Evolutionary conservation across 2,329 filamentous ascomycete species (phyloP).

Genomic region (Simplicillium aogashimaense): DNA sequence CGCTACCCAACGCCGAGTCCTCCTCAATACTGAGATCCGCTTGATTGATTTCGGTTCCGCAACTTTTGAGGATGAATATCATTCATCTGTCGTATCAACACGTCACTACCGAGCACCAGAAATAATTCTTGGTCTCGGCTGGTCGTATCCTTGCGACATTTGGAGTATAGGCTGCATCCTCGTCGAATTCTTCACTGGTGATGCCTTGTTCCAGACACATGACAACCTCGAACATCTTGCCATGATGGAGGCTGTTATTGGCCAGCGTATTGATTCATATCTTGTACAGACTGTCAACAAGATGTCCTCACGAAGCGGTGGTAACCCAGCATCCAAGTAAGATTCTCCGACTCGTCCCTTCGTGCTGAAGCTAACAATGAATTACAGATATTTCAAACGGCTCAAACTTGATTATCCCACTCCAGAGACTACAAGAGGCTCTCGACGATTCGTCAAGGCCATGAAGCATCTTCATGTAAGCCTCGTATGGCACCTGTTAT

Average conservation of each 20-base stretch:
- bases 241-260: slow-evolving; percentile 65
- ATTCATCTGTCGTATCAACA: slow-evolving; percentile 62
- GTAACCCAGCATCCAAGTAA: slow-evolving; percentile 56
- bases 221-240: slow-evolving; percentile 63
- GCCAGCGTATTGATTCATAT: slow-evolving; percentile 45
- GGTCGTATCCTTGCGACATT: slow-evolving; percentile 64
- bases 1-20: slow-evolving; percentile 52
- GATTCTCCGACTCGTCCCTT: slow-evolving; percentile 11
- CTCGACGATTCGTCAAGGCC: slow-evolving; percentile 57
- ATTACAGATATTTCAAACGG: slow-evolving; percentile 54
- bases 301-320: slow-evolving; percentile 44
- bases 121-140: slow-evolving; percentile 61
- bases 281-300: slow-evolving; percentile 41
- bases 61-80: slow-evolving; percentile 64
- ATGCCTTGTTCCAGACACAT: slow-evolving; percentile 63
- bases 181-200: slow-evolving; percentile 63
- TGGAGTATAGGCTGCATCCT: slow-evolving; percentile 68
- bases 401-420: slow-evolving; percentile 56
- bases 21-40: slow-evolving; percentile 60
- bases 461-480: slow-evolving; percentile 59
- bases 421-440: slow-evolving; percentile 52
- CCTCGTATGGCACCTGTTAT: not conserved
- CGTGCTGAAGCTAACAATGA: slow-evolving; percentile 16
- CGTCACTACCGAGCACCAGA: slow-evolving; percentile 62
- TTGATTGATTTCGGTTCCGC: slow-evolving; percentile 64